Evolutionary conservation across 2,329 filamentous ascomycete species (phyloP).

Genomic region (Alternaria consortialis): DNA sequence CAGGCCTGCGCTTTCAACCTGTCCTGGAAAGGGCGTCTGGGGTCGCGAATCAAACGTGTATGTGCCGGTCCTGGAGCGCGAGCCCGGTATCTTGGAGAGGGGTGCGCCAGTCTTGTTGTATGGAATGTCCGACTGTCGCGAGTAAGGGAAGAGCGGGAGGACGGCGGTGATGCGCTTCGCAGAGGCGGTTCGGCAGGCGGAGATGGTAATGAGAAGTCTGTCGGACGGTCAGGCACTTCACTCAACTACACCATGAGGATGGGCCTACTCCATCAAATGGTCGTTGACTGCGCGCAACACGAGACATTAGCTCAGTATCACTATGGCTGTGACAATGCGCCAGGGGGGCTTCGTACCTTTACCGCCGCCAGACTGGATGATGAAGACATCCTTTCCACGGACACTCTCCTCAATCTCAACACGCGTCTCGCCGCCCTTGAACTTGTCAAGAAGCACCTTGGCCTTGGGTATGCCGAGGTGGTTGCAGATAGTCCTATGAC

Average conservation of each 20-base stretch:
- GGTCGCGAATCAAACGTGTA: constrained; percentile 94
- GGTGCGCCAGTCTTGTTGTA: constrained; percentile 97
- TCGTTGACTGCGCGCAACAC: constrained; percentile 74
- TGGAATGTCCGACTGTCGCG: constrained; percentile 91
- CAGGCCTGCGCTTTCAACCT: constrained; percentile 71
- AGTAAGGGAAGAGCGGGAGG: constrained; percentile 95
- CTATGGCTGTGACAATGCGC: constrained; percentile 2
- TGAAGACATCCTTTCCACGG: constrained; percentile 95
- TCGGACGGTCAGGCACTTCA: constrained; percentile 37
- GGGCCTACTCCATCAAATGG: constrained; percentile 78
- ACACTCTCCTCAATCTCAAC: constrained; percentile 97
- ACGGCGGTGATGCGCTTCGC: constrained; percentile 93
- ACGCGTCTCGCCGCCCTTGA: constrained; percentile 92
- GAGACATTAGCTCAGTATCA: constrained; percentile 25
- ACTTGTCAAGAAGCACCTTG: constrained; percentile 86
- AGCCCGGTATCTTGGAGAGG: constrained; percentile 70
- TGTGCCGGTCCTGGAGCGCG: constrained; percentile 57
- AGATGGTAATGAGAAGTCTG: constrained; percentile 90
- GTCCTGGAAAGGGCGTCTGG: constrained; percentile 79
- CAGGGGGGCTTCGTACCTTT: constrained; percentile 54
- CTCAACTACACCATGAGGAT: constrained; percentile 35
- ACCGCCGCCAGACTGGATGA: constrained; percentile 92
- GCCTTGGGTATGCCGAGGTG: constrained; percentile 87
- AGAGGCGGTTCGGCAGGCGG: constrained; percentile 95
- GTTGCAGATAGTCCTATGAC: constrained; percentile 73